Evolutionary conservation across 2,329 filamentous ascomycete genomes (phyloP), one percentile per base, ranked within the genome.

Genomic region (Periconia macrospinosa): DNA sequence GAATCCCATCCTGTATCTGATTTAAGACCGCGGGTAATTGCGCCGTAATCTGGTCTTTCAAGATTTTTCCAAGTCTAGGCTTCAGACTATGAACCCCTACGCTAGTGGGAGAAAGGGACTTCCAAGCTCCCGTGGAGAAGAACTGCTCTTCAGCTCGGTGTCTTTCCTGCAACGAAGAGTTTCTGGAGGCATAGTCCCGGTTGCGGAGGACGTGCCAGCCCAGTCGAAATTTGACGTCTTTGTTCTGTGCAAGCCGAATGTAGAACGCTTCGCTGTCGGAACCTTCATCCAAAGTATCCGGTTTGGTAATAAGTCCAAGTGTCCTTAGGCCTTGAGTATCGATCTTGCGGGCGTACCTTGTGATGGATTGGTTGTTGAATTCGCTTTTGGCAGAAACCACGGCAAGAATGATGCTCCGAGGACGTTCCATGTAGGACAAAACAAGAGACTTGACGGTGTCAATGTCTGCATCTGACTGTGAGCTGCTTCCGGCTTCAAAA

Each of bases 381-480:
- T 84, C 77, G 14, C 74, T 70, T 49, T 71, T 72, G 0, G 75
- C 73, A 1, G 70, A 73, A 0, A 76, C 62, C 0, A 77, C 71
- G 1, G 82, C 80, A 0, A 87, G 70, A 1, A 87, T 83, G 50
- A 88, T 84, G 60, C 78, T 87, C n/a, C 83, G 77, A 13, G 73
- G 64, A 27, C 81, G n/a, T 63, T 63, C 61, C 76, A 89, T 85
- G 59, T 89, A 89, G 0, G 69, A 68, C 2, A 79, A 63, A 0
- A 80, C 76, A n/a, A 78, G 56, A 3, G 57, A 52, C 8, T 59
- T 57, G 17, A 78, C 65, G 0, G 68, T 55, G 6, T 68, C 59
- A 10, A 64, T 63, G 46, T 78, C 75, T 6, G 61, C 59, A 1
- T 65, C 61, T 0, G 65, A 67, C 35, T 77, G 70, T 1, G 55